Evolutionary conservation across 2,329 filamentous ascomycete genomes (phyloP), one percentile per base, ranked within the genome.

Genomic region (Aspergillus caelatus): DNA sequence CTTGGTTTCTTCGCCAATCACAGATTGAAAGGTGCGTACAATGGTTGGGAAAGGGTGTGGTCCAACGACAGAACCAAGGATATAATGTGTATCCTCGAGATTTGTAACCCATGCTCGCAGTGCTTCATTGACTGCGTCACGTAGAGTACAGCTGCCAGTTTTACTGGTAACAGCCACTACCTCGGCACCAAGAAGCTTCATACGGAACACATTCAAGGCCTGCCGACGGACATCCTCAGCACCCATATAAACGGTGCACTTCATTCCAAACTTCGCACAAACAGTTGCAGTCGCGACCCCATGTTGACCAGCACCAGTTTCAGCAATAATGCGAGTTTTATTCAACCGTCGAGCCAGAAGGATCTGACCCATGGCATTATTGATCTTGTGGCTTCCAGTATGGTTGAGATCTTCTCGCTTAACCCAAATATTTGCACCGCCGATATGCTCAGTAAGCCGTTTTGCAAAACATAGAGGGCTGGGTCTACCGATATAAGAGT

Each of bases 381-480:
- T 97, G 84, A 97, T 97, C 86, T 97, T 97, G 85, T 97, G 94
- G 67, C 91, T 94, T 68, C 94, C 94, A 14, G 93, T 97, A 76
- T 97, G 93, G 79, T 97, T 97, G 64, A 97, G 82, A 76, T 97
- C 94, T 79, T 97, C 94, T 69, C 94, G 88, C 85, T 97, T 97
- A 69, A 97, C 82, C 89, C 93, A 97, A 81, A 97, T 95, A 73
- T 92, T 94, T 57, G 93, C 93, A 16, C 65, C 93, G 3, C 62
- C 46, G n/a, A 23, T 12, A 6, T 46, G 19, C 4, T 46, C 43
- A 46, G 43, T 46, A 46, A 26, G 21, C 10, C 11, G 21, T 23
- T 46, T 46, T 19, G 43, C 21, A 46, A 46, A 21, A 23, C n/a
- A 23, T 2, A 23, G n/a, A 21, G 19, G 10, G n/a, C 43, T 46